Percentiles rank a stretch among this genome's conserved stretches.
phyloP scores from a whole-genome alignment of 1,139 yeast species.

The Meyerozyma elateridarum region DNA sequence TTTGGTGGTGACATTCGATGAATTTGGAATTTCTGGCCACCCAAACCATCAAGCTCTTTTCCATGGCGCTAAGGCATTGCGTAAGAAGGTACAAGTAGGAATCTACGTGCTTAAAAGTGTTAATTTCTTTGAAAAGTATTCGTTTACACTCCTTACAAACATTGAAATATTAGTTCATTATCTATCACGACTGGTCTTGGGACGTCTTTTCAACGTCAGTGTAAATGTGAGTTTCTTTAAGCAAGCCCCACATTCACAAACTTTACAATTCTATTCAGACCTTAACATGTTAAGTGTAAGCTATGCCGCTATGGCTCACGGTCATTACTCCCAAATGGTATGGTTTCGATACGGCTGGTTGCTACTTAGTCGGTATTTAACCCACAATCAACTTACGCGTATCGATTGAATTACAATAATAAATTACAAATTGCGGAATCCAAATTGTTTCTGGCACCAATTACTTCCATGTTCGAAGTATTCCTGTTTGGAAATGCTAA shows the following conservation, averaged over 20 bases:
- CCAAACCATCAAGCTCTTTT: constrained; percentile 74
- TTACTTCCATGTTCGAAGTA: constrained; percentile 84
- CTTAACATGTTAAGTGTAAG: constrained; percentile 56
- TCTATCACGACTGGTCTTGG: constrained; percentile 26
- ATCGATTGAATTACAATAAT: constrained; percentile 31
- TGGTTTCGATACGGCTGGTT: constrained; percentile 97
- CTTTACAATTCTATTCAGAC: constrained; percentile 45
- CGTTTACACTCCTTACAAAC: constrained; percentile 45
- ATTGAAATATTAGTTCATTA: constrained; percentile 38
- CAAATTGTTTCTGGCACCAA: constrained; percentile 74
- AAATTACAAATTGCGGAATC: constrained; percentile 41
- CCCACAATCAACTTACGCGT: constrained; percentile 71
- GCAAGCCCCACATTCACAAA: constrained; percentile 17
- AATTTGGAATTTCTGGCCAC: constrained; percentile 77
- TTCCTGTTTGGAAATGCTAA: constrained; percentile 68
- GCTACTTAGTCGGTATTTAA: constrained; percentile 66
- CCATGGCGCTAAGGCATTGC: constrained; percentile 47
- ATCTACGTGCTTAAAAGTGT: constrained; percentile 43
- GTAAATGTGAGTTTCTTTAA: constrained; percentile 40
- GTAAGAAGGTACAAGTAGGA: constrained; percentile 7
- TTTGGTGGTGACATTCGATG: constrained; percentile 74
- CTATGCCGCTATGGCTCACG: constrained; percentile 74
- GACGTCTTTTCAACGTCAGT: constrained; percentile 31
- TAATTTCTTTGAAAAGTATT: constrained; percentile 47
- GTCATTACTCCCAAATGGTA: constrained; percentile 86